These are phyloP conservation scores for Paramecium sexaurelia DNA, from an alignment of 73 alveolate species.

Conservation along the genomic window DNA sequence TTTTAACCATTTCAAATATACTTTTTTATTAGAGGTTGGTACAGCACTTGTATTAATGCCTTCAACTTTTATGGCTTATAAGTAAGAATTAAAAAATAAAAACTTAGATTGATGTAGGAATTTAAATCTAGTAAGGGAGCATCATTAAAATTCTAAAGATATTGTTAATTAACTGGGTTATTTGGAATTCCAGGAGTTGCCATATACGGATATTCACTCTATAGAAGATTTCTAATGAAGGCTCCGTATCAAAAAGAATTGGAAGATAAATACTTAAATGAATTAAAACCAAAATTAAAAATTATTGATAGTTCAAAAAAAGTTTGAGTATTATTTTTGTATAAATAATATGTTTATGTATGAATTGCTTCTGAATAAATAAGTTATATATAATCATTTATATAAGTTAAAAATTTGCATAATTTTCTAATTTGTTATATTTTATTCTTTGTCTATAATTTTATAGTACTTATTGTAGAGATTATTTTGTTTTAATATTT, in stretches of 20 bases:
- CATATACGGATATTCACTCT: neutral
- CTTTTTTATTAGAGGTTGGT: neutral
- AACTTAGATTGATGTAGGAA: neutral
- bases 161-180: neutral
- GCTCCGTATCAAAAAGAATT: neutral
- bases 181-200: conserved; percentile 9
- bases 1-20: neutral
- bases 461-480: neutral
- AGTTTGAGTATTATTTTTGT: neutral
- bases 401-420: conserved; percentile 26
- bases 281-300: conserved; percentile 4
- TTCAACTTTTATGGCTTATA: conserved; percentile 42
- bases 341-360: neutral
- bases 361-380: neutral
- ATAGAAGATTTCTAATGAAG: neutral
- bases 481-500: neutral
- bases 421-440: conserved; percentile 30
- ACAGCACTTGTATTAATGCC: conserved; percentile 4
- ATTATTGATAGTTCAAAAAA: conserved; percentile 37
- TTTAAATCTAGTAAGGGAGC: neutral
- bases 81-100: neutral
- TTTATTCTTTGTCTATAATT: conserved; percentile 41
- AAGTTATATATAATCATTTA: conserved; percentile 36
- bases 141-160: neutral
- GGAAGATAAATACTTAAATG: conserved; percentile 15